Evolutionary conservation across 2,329 filamentous ascomycete genomes (phyloP).

Genomic region (Apiospora malaysiana): DNA sequence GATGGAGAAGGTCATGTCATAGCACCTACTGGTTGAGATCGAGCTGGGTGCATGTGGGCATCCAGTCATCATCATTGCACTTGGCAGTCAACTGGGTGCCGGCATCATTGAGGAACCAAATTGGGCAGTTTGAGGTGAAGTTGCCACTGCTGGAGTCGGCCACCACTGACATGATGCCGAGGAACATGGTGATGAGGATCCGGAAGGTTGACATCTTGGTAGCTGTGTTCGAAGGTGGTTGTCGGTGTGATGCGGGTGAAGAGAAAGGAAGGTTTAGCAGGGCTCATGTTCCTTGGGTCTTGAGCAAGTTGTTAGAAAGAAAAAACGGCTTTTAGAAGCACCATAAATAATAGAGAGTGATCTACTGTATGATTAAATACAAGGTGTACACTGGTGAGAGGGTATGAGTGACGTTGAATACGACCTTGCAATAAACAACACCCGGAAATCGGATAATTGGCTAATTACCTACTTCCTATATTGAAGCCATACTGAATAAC

Average conservation of each 20-base stretch:
- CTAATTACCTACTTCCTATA: not conserved
- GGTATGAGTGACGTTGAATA: not conserved
- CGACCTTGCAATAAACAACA: not conserved
- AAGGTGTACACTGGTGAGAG: not conserved
- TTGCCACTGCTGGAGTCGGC: constrained; percentile 13
- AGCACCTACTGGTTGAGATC: constrained; percentile 8
- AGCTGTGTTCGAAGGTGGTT: not conserved
- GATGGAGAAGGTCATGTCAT: not conserved
- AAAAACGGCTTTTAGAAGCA: not conserved
- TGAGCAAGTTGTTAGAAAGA: not conserved
- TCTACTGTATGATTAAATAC: not conserved
- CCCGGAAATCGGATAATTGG: not conserved
- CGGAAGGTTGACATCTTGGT: not conserved
- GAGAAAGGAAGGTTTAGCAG: not conserved
- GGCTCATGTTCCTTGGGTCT: not conserved
- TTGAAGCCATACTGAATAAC: too few species aligned
- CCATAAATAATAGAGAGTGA: not conserved
- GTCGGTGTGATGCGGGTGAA: not conserved
- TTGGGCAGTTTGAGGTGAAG: constrained; percentile 2
- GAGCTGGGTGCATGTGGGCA: not conserved
- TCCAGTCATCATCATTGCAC: not conserved
- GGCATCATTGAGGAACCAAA: not conserved
- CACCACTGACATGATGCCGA: not conserved
- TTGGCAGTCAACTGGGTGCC: constrained; percentile 4
- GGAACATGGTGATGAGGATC: not conserved